Percentiles rank a stretch among this genome's conserved stretches.
Evolutionary conservation across 2,329 filamentous ascomycete species (phyloP).

Genomic region (Chaetomiaceae sp.): DNA sequence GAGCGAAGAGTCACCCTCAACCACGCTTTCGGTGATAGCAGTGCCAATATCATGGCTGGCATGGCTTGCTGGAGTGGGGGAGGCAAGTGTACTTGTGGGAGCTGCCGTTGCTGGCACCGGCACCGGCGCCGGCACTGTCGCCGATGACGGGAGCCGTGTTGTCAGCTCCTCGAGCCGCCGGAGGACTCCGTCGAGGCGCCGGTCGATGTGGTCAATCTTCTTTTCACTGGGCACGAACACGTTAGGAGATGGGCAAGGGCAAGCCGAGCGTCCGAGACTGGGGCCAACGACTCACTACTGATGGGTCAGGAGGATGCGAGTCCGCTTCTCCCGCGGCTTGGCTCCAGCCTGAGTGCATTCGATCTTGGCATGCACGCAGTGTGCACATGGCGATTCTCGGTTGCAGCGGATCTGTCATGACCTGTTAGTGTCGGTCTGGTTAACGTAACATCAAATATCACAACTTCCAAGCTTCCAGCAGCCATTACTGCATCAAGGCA

Average conservation of each 20-base stretch:
- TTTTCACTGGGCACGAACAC: slow-evolving; percentile 29
- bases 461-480: too few species aligned
- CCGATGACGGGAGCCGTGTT: slow-evolving; percentile 4
- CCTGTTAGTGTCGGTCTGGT: neutral
- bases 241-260: too few species aligned
- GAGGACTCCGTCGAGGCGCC: slow-evolving; percentile 34
- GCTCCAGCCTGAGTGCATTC: slow-evolving; percentile 34
- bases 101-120: neutral
- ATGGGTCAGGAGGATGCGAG: slow-evolving; percentile 35
- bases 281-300: slow-evolving; percentile 34
- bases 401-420: slow-evolving; percentile 33
- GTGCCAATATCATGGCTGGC: slow-evolving; percentile 17
- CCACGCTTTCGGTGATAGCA: slow-evolving; percentile 29
- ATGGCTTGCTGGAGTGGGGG: slow-evolving; percentile 19
- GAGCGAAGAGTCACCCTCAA: slow-evolving; percentile 44
- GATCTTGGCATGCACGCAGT: slow-evolving; percentile 36
- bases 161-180: slow-evolving; percentile 34
- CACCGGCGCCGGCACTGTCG: neutral
- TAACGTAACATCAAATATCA: neutral
- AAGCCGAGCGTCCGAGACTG: too few species aligned
- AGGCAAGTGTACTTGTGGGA: neutral
- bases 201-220: slow-evolving; percentile 38
- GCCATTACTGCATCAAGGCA: too few species aligned
- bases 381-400: slow-evolving; percentile 35
- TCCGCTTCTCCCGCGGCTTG: slow-evolving; percentile 35